Conservation (phyloP, 257 asterid genomes). For the Ballota nigra region DNA sequence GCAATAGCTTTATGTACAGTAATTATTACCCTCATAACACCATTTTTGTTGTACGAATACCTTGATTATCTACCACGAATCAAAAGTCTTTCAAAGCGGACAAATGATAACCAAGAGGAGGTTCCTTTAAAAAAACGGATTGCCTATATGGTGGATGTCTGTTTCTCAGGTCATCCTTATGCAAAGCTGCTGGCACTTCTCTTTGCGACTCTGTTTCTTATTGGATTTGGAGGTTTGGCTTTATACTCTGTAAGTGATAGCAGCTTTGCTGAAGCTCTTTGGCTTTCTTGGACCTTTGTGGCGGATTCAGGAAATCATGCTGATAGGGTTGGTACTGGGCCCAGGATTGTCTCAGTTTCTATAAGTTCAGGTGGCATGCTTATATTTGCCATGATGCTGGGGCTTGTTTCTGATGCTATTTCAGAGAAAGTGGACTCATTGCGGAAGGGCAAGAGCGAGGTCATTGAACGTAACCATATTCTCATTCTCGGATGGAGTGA, state of each 20-base stretch:
- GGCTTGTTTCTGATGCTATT: constrained; percentile 98
- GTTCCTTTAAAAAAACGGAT: constrained; percentile 84
- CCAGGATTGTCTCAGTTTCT: constrained; percentile 88
- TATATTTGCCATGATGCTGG: constrained; percentile 98
- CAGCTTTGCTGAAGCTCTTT: constrained; percentile 86
- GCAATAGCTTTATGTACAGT: constrained; percentile 66
- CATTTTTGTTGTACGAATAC: constrained; percentile 69
- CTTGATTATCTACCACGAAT: constrained; percentile 70
- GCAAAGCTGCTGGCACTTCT: constrained; percentile 98
- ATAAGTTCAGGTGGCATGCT: constrained; percentile 98
- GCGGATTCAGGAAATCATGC: constrained; percentile 99
- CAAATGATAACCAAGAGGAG: constrained; percentile 62
- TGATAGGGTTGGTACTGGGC: constrained; percentile 84
- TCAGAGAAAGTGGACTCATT: constrained; percentile 95
- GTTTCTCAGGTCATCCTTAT: constrained; percentile 90
- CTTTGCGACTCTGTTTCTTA: constrained; percentile 88
- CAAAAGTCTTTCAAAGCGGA: constrained; percentile 45
- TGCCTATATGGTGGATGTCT: constrained; percentile 90
- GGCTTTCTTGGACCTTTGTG: constrained; percentile 96
- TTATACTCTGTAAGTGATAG: constrained; percentile 90
- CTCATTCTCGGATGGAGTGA: constrained; percentile 99
- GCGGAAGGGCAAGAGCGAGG: constrained; percentile 98
- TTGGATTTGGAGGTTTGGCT: constrained; percentile 93
- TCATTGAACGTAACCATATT: constrained; percentile 86
- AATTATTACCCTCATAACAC: constrained; percentile 60